Evolutionary conservation across 805 yeast species (phyloP), one percentile per base, ranked within the genome.

Genomic region (Clavispora fructus): DNA sequence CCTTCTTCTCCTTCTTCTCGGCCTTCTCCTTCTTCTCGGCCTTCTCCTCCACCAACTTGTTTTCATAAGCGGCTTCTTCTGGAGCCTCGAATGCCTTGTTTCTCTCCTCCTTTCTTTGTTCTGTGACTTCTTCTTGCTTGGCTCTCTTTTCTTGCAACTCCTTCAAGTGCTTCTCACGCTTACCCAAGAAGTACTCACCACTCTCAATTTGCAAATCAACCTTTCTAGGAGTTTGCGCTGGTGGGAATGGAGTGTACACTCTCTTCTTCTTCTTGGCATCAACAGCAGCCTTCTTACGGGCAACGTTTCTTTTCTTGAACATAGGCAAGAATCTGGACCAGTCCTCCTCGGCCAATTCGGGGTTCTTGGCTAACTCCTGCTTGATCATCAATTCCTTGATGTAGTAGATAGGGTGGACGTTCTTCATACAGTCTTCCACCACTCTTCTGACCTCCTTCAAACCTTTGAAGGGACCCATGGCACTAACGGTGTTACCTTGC

Each of bases 161-260:
- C 65, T 79, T 83, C 55, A 74, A 69, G 49, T 80, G 84, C 74
- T 88, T 89, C 60, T 91, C 96, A 59, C 74, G 80, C 73, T 88
- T 86, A 50, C 89, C 87, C 71, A 94, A 75, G 80, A 94, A 94
- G 71, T 89, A 94, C 68, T 94, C 99, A 80, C 99, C 99, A 74
- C 95, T 83, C 68, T 94, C 99, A 68, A 94, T 90, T 73, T 90
- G 95, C 64, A 91, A 73, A 79, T 94, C 99, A 68, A 94, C 76
- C 87, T 94, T 91, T 75, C 98, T 85, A 62, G 98, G 99, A 55
- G 82, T 80, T 70, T 88, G 99, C 43, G 88, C 87, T 58, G 99
- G 98, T 72, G 99, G 99, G 90, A 94, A 94, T 63, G 99, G 98
- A 30, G 99, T 94, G 79, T 92, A 92, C 4, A 81, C 83, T 69